Conservation (phyloP, 1,139 yeast genomes). For the Sugiyamaella xylanicola region DNA sequence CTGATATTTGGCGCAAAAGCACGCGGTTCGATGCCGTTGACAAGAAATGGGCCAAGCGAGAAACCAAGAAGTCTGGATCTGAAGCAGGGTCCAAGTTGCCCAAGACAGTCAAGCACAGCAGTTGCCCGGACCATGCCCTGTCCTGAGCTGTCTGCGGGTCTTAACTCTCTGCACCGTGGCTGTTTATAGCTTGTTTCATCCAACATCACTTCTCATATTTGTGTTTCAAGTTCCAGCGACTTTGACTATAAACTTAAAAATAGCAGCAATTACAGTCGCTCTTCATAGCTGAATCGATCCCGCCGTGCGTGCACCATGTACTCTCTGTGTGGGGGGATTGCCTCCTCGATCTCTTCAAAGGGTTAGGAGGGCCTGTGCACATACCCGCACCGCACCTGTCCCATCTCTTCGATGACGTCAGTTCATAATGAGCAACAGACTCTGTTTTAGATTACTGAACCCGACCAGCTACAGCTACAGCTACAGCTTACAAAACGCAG, state of each 20-base stretch:
- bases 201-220: neutral
- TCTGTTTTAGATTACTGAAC: neutral
- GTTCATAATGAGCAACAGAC: neutral
- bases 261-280: neutral
- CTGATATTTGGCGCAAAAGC: too few species aligned
- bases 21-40: too few species aligned
- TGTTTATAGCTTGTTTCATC: neutral
- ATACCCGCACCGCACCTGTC: neutral
- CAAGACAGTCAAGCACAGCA: too few species aligned
- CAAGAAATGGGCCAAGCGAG: too few species aligned
- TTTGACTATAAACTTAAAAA: neutral
- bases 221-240: neutral
- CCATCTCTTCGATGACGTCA: neutral
- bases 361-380: neutral
- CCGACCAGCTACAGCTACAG: neutral
- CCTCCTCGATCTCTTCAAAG: neutral
- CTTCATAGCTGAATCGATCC: neutral
- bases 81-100: too few species aligned
- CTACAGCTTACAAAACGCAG: neutral
- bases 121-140: too few species aligned
- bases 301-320: neutral
- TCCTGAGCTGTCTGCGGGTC: too few species aligned
- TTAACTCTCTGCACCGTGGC: too few species aligned
- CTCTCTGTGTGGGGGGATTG: neutral
- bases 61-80: too few species aligned